phyloP scores from a whole-genome alignment of 129 eudicot species.

The Dittrichia graveolens region DNA sequence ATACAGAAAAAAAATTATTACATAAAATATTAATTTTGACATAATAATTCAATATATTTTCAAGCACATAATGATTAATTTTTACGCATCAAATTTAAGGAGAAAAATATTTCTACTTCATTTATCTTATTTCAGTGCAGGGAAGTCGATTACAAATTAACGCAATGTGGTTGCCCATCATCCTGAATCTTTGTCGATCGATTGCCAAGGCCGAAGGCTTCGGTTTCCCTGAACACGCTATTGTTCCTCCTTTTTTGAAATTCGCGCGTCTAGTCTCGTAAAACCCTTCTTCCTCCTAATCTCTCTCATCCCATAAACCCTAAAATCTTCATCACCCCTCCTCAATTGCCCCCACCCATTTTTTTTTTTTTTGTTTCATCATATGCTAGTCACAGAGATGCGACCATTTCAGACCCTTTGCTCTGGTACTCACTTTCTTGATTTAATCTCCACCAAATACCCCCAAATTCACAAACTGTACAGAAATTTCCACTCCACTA shows the following conservation, averaged over 20 bases:
- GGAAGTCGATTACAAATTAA: neutral
- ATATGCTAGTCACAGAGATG: slow-evolving; percentile 47
- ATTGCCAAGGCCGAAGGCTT: too few species aligned
- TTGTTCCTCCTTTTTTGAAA: slow-evolving; percentile 6
- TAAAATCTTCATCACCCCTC: slow-evolving; percentile 6
- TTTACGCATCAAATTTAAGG: too few species aligned
- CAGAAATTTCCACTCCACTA: slow-evolving; percentile 33
- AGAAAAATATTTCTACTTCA: too few species aligned
- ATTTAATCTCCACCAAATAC: slow-evolving; percentile 14
- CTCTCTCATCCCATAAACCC: slow-evolving; percentile 24
- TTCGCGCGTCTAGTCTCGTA: slow-evolving; percentile 24
- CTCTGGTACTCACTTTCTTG: slow-evolving; percentile 15
- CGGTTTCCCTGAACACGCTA: neutral
- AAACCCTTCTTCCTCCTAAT: slow-evolving; percentile 23
- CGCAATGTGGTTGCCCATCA: neutral
- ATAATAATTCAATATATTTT: too few species aligned
- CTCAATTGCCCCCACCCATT: slow-evolving; percentile 8
- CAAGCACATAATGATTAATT: too few species aligned
- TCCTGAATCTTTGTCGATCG: neutral
- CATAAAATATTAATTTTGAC: too few species aligned
- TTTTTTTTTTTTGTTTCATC: neutral
- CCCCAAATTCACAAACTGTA: slow-evolving; percentile 39
- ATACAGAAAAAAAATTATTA: too few species aligned
- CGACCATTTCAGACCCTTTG: slow-evolving; percentile 39
- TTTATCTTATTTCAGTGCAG: neutral